Base-by-base conservation (phyloP, 2,329 filamentous ascomycete genomes). In the Cladophialophora yegresii region DNA sequence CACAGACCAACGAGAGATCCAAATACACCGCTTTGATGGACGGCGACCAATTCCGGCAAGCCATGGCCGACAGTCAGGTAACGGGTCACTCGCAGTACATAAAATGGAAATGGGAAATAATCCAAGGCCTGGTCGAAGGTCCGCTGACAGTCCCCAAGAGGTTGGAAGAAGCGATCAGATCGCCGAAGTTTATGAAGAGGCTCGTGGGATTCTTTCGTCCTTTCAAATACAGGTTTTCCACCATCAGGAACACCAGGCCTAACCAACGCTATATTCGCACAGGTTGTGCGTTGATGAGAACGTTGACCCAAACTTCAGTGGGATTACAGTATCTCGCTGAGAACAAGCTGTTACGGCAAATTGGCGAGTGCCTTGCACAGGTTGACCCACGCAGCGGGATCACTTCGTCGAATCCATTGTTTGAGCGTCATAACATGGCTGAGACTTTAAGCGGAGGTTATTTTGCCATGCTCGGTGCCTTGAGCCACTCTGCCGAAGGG, bases 41-140 rank as follows among this genome's bases (percentile, higher is more conserved):
- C 68, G 86, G 89, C 71, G 82, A 82, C 0, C 82, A 84, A 61
- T 89, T 89, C 70, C 81, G 86, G 49, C 82, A 82, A 61, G 78
- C 86, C 30, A 83, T 89, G 73, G 75, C 83, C 45, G 82, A 98
- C 66, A 95, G 91, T 3, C 88, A 92, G 61, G 92, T 99, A 1
- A 81, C 98, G 53, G 91, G 89, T 67, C 95, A 91, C 65, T 92
- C 92, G 67, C 97, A 96, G 71, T 96, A 90, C 73, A 83, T 87
- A 45, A 99, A 99, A 75, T 99, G 95, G 95, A 93, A 96, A 74
- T 99, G 96, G 95, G 92, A 96, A 67, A 82, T 96, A 43, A 92
- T 99, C 49, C 84, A 93, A 64, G 90, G 89, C 71, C 87, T 98
- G 58, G 93, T 99, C 40, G 93, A 98, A 74, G 96, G 95, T 0